Conservation (phyloP, 2,329 filamentous ascomycete species). For the Fusarium illudens region DNA sequence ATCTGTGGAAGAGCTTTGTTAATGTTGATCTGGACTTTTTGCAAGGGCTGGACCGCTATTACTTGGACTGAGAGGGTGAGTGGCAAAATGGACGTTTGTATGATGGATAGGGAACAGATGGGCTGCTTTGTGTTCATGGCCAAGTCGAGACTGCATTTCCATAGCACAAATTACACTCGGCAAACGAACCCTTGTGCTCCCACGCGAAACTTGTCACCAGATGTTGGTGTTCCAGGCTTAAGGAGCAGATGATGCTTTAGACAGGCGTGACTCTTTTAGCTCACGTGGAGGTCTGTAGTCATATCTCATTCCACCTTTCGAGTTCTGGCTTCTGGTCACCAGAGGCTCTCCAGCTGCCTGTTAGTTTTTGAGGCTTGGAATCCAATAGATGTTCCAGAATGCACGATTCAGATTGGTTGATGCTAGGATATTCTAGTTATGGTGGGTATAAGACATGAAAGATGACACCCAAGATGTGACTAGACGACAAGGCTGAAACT, state of each 20-base stretch:
- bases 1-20: constrained; percentile 44
- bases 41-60: constrained; percentile 27
- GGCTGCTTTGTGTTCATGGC: not conserved
- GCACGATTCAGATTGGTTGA: not conserved
- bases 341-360: not conserved
- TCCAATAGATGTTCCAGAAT: not conserved
- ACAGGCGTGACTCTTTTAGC: not conserved
- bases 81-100: not conserved
- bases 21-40: constrained; percentile 40
- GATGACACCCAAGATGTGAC: not conserved
- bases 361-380: not conserved
- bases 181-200: not conserved
- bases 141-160: not conserved
- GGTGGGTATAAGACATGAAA: not conserved
- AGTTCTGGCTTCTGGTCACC: not conserved
- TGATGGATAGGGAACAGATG: not conserved
- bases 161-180: not conserved
- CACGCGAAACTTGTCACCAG: not conserved
- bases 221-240: not conserved
- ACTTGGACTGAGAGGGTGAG: constrained; percentile 30
- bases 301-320: not conserved
- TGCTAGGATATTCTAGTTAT: not conserved
- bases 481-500: not conserved
- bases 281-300: not conserved
- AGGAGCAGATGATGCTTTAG: not conserved